Percentiles rank a stretch among this genome's conserved stretches.
Evolutionary conservation across 2,329 filamentous ascomycete species (phyloP).

Genomic region (Epicoccum sorghinum): DNA sequence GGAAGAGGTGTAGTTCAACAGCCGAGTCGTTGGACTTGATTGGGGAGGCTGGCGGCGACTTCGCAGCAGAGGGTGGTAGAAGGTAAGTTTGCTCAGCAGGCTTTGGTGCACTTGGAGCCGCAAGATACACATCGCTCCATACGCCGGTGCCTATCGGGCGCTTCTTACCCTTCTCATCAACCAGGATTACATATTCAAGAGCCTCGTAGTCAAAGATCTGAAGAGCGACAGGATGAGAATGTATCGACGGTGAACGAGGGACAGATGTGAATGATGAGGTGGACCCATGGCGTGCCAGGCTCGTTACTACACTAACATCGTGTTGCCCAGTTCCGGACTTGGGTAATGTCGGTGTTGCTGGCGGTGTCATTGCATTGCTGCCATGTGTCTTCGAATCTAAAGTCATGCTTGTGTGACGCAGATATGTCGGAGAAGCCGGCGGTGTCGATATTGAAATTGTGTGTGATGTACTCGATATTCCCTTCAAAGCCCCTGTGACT

Average conservation of each 20-base stretch:
- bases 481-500: neutral
- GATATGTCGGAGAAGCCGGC: conserved; percentile 33
- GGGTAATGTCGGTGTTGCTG: conserved; percentile 33
- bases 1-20: conserved; percentile 16
- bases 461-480: conserved; percentile 4
- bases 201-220: conserved; percentile 30
- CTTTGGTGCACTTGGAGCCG: conserved; percentile 29
- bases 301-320: conserved; percentile 24
- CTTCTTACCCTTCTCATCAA: conserved; percentile 31
- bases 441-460: conserved; percentile 30
- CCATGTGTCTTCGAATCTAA: conserved; percentile 21
- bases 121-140: conserved; percentile 48
- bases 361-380: conserved; percentile 34
- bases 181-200: conserved; percentile 36
- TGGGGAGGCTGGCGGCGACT: conserved; percentile 39
- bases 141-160: conserved; percentile 41
- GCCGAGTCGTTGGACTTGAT: conserved; percentile 25
- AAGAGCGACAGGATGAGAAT: conserved; percentile 30
- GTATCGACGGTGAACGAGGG: conserved; percentile 24
- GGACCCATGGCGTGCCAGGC: conserved; percentile 29
- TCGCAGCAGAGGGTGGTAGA: conserved; percentile 15
- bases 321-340: conserved; percentile 26
- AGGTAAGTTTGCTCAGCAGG: conserved; percentile 6
- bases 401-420: conserved; percentile 25
- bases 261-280: conserved; percentile 20